Evolutionary conservation across 1,139 yeast species (phyloP), one percentile per base, ranked within the genome.

Genomic region (Saccharomyces pastorianus): DNA sequence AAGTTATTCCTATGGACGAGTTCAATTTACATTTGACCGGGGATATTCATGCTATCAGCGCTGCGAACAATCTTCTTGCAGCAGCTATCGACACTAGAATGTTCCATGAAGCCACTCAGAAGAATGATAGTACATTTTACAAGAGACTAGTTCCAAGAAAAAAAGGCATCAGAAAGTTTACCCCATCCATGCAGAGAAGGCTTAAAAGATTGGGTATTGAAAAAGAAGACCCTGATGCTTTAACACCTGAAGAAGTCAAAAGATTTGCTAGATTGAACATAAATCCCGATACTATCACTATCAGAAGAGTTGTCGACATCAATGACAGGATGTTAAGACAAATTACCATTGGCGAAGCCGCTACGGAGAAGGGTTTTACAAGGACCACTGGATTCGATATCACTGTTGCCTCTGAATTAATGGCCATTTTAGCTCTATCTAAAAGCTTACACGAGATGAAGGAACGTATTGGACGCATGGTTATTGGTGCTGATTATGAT

Each of bases 1-100:
- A 86, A 70, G 93, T 85, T 26, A 85, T 86, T 66, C 95, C 95
- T 52, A 86, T 86, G 93, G 95, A 86, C 69, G 93, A 86, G 69
- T 86, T 86, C 73, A 86, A 86, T 72, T 80, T 86, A 85, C 93
- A 86, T 70, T 76, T 86, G 60, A 86, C 93, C 51, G 95, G 95
- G 68, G 95, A 86, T 70, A 86, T 86, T 57, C 93, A 86, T 68
- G 91, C 93, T 41, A 85, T 86, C 60, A 82, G 88, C 52, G 86
- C 85, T 47, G 93, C 95, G 20, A 87, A 85, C 64, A 86, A 86
- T 72, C 75, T 86, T 63, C 74, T 86, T 56, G 88, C 91, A 59
- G 93, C 95, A 55, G 93, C 93, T 47, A 84, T 86, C 54, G 95
- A 86, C 71, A 85, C 95, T 11, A 79, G 95, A 73, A 84, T 85